A percentile compares a stretch with the other conserved stretches of the same genome.
These are phyloP conservation scores for Tulasnella sp. DNA, from an alignment of 768 basidiomycete species.

Conservation along the genomic window DNA sequence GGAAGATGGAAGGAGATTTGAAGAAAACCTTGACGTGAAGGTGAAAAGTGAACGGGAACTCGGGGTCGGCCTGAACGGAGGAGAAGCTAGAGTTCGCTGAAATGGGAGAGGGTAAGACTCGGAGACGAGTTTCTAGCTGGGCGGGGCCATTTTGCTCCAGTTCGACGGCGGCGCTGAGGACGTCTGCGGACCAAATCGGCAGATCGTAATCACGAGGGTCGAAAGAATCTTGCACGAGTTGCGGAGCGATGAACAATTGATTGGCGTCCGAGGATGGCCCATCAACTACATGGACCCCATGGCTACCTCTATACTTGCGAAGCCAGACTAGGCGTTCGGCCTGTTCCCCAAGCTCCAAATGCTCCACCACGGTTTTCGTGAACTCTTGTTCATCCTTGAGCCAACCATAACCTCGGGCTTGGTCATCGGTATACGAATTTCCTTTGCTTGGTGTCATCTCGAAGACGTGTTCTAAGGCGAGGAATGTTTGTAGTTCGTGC, in stretches of 20 bases:
- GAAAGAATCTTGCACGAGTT: neutral
- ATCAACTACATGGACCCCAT: neutral
- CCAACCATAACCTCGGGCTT: neutral
- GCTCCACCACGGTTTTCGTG: neutral
- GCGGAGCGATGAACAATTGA: neutral
- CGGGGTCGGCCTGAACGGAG: too few relatives aligned
- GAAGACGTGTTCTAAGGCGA: constrained; percentile 13
- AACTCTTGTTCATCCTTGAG: neutral
- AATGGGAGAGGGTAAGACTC: neutral
- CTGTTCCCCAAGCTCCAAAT: neutral
- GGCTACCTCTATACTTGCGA: neutral
- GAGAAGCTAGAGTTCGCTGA: neutral
- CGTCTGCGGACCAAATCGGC: neutral
- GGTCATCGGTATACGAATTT: neutral
- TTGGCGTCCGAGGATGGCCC: neutral
- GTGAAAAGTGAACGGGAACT: constrained; percentile 22
- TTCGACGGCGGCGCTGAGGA: neutral
- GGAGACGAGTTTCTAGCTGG: neutral
- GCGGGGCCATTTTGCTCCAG: neutral
- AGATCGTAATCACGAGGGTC: neutral
- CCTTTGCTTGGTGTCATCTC: constrained; percentile 1
- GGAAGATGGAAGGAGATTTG: neutral
- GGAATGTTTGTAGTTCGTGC: neutral
- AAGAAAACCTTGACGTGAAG: constrained; percentile 23
- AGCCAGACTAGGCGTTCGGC: neutral